phyloP scores from a whole-genome alignment of 2,329 filamentous ascomycete species.

The Verticillium alfalfae region DNA sequence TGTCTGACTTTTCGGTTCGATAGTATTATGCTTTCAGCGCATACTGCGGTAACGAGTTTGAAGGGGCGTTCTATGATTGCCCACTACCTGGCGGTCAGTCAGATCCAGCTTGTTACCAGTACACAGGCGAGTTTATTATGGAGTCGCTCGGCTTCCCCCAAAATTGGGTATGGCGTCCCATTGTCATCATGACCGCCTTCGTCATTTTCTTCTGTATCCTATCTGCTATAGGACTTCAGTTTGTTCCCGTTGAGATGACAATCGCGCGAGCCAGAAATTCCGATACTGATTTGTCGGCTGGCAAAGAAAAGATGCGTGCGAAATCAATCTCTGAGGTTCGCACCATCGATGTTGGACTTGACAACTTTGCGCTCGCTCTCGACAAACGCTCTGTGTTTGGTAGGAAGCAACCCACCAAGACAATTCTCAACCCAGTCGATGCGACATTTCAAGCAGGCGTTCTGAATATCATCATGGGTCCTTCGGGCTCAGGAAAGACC shows the following conservation, averaged over 20 bases:
- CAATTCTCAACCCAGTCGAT: slow-evolving; percentile 62
- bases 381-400: slow-evolving; percentile 53
- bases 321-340: slow-evolving; percentile 47
- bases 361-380: slow-evolving; percentile 58
- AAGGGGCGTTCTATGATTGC: slow-evolving; percentile 67
- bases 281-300: slow-evolving; percentile 59
- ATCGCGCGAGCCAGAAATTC: slow-evolving; percentile 57
- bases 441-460: slow-evolving; percentile 62
- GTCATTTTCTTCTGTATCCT: slow-evolving; percentile 56
- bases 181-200: slow-evolving; percentile 58
- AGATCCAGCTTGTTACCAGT: slow-evolving; percentile 62
- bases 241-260: slow-evolving; percentile 62
- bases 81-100: slow-evolving; percentile 55
- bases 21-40: slow-evolving; percentile 68
- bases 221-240: slow-evolving; percentile 57
- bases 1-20: too few relatives aligned
- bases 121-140: slow-evolving; percentile 66
- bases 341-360: slow-evolving; percentile 59
- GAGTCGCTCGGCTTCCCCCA: slow-evolving; percentile 60
- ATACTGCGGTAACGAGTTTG: slow-evolving; percentile 67
- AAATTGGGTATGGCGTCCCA: slow-evolving; percentile 63
- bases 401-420: slow-evolving; percentile 45
- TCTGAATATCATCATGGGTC: slow-evolving; percentile 75
- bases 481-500: slow-evolving; percentile 72
- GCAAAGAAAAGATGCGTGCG: slow-evolving; percentile 63